Conservation (phyloP, 495 filamentous ascomycete genomes). For the Filosporella fistucella region DNA sequence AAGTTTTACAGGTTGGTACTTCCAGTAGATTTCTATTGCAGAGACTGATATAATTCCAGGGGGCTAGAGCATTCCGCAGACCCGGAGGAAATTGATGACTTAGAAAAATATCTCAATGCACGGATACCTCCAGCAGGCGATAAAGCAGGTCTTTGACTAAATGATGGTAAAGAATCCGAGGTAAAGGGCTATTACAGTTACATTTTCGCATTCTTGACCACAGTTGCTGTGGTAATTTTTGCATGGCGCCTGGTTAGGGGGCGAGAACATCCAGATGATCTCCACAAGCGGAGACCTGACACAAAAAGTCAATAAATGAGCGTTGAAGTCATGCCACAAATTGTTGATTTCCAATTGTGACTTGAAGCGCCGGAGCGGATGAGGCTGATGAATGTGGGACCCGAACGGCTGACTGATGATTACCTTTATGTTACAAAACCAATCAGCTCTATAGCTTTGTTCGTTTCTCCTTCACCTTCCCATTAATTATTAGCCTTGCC, state of each 20-base stretch:
- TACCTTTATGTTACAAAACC: too few relatives aligned
- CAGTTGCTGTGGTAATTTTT: neutral
- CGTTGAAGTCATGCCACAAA: too few relatives aligned
- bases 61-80: slow-evolving; percentile 73
- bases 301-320: too few relatives aligned
- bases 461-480: too few relatives aligned
- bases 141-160: slow-evolving; percentile 22
- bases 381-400: too few relatives aligned
- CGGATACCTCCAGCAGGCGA: slow-evolving; percentile 50
- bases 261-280: too few relatives aligned
- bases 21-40: neutral
- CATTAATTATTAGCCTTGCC: too few relatives aligned
- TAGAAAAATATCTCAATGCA: slow-evolving; percentile 70
- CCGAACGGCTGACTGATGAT: too few relatives aligned
- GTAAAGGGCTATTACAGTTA: neutral
- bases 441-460: too few relatives aligned
- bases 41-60: slow-evolving; percentile 29
- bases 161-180: neutral
- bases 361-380: too few relatives aligned
- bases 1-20: slow-evolving; percentile 65
- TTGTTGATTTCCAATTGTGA: too few relatives aligned
- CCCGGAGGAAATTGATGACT: slow-evolving; percentile 73
- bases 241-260: neutral
- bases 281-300: too few relatives aligned
- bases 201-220: neutral